phyloP scores from a whole-genome alignment of 352 stramenopile genomes.

The Aphanomyces cochlioides region DNA sequence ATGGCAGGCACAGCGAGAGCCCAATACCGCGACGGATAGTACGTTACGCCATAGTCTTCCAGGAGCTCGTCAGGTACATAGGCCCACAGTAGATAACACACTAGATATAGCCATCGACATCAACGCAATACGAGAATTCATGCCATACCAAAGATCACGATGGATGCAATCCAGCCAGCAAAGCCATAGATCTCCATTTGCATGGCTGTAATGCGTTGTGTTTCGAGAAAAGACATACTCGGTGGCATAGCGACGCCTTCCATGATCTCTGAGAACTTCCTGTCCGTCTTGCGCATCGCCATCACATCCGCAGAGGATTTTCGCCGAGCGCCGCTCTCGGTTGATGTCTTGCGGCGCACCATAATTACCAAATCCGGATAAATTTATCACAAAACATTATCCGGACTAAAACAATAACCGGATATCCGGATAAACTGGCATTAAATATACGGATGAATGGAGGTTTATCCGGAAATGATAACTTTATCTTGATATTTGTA shows the following conservation, averaged over 20 bases:
- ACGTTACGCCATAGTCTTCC: conserved; percentile 75
- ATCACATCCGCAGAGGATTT: conserved; percentile 22
- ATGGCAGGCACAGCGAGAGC: conserved; percentile 80
- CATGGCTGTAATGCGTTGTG: conserved; percentile 73
- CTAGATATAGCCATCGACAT: conserved; percentile 34
- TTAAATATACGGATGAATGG: too few species aligned
- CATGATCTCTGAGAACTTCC: conserved; percentile 17
- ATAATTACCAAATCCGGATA: conserved; percentile 14
- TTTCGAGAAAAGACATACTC: conserved; percentile 68
- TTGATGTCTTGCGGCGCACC: conserved; percentile 20
- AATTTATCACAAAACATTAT: background rate
- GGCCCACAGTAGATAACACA: conserved; percentile 84
- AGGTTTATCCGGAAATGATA: background rate
- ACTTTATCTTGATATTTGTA: background rate
- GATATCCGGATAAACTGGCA: too few species aligned
- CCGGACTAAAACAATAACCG: too few species aligned
- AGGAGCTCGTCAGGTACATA: conserved; percentile 81
- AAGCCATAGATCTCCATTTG: conserved; percentile 86
- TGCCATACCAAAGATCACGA: conserved; percentile 63
- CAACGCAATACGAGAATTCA: background rate
- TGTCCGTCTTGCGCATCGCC: conserved; percentile 6
- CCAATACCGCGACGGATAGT: conserved; percentile 89
- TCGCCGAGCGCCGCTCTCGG: background rate
- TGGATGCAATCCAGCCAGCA: conserved; percentile 75
- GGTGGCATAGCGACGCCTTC: conserved; percentile 30